Percentiles rank a stretch among this genome's conserved stretches.
Conservation (phyloP, 2,329 filamentous ascomycete species). For the Emergomyces africanus region DNA sequence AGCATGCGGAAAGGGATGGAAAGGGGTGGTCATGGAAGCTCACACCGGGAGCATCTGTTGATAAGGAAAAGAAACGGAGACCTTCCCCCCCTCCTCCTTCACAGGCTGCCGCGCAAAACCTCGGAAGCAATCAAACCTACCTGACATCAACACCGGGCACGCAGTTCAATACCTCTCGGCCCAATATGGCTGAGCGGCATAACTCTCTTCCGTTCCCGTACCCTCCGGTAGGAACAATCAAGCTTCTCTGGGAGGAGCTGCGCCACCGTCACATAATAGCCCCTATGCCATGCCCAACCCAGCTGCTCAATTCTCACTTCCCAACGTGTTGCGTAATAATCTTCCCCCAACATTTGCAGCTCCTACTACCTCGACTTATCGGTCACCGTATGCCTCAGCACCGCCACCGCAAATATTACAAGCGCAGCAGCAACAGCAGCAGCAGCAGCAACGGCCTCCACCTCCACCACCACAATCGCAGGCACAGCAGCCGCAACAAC, state of each 20-base stretch:
- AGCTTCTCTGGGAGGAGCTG: background rate
- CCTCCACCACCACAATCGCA: constrained; percentile 6
- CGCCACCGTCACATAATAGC: constrained; percentile 3
- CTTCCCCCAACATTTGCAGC: constrained; percentile 29
- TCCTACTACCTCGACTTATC: constrained; percentile 25
- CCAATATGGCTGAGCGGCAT: background rate
- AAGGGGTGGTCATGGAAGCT: constrained; percentile 54
- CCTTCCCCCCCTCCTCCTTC: constrained; percentile 27
- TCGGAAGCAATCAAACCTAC: constrained; percentile 26
- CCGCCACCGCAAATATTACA: constrained; percentile 23
- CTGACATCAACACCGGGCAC: constrained; percentile 24
- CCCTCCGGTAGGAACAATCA: background rate
- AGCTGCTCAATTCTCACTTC: constrained; percentile 19
- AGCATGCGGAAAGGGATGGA: constrained; percentile 47
- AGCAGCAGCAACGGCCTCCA: constrained; percentile 7
- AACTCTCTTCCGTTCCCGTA: constrained; percentile 1
- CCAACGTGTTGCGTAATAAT: constrained; percentile 25
- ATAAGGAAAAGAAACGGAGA: constrained; percentile 44
- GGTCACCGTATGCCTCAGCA: constrained; percentile 29
- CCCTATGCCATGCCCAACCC: constrained; percentile 8
- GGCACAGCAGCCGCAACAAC: constrained; percentile 3
- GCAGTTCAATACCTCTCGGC: constrained; percentile 15
- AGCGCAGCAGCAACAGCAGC: constrained; percentile 10
- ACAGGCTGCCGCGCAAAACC: constrained; percentile 12
- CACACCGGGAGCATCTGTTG: constrained; percentile 45